Conservation (phyloP, 306 rosid genomes). For the Cicer cuneatum region DNA sequence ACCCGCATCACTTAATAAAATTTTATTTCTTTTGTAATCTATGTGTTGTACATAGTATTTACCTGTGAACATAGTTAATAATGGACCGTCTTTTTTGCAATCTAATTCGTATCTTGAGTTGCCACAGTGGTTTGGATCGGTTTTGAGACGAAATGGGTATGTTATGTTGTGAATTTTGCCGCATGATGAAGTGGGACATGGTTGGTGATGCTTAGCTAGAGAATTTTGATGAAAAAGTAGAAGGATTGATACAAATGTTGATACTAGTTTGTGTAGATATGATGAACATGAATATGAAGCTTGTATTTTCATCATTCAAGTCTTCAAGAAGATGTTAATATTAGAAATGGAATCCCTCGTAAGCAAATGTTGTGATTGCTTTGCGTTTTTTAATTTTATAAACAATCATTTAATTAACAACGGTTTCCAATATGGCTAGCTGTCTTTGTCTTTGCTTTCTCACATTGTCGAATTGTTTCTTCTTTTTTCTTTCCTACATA, state of each 20-base stretch:
- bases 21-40: slow-evolving; percentile 15
- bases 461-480: not conserved
- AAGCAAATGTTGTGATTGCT: not conserved
- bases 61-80: slow-evolving; percentile 1
- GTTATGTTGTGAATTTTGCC: slow-evolving; percentile 40
- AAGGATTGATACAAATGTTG: slow-evolving; percentile 12
- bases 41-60: slow-evolving; percentile 25
- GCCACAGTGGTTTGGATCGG: slow-evolving; percentile 42
- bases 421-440: not conserved
- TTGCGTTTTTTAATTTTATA: not conserved
- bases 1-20: slow-evolving; percentile 30
- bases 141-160: slow-evolving; percentile 40
- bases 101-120: slow-evolving; percentile 35
- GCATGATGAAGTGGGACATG: slow-evolving; percentile 38
- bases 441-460: not conserved
- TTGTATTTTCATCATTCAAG: slow-evolving; percentile 14
- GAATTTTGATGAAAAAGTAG: not conserved
- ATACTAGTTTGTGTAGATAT: not conserved
- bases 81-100: slow-evolving; percentile 8
- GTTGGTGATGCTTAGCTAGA: slow-evolving; percentile 32
- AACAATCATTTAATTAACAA: no score
- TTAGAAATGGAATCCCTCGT: not conserved
- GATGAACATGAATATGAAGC: not conserved
- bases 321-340: not conserved
- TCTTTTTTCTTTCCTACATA: not conserved